These are phyloP conservation scores for Picochlorum sp. DNA, from an alignment of 139 green algal genomes.

Conservation along the genomic window DNA sequence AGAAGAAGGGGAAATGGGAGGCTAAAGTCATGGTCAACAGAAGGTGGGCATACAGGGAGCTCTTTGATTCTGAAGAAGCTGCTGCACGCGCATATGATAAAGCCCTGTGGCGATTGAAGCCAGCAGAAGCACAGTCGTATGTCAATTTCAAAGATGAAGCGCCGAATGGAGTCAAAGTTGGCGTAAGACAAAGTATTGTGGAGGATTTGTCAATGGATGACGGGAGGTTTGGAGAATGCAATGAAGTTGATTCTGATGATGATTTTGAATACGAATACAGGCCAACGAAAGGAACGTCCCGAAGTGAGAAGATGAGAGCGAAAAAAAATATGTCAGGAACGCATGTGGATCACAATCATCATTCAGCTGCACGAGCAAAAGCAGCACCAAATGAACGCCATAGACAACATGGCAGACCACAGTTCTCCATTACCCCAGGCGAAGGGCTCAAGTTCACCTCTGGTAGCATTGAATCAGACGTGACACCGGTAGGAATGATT, in stretches of 20 bases:
- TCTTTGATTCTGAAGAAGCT: constrained; percentile 55
- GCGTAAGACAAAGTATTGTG: background rate
- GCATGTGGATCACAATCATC: constrained; percentile 1
- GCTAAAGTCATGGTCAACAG: constrained; percentile 75
- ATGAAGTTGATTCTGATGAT: constrained; percentile 20
- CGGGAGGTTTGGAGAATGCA: constrained; percentile 12
- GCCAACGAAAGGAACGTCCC: constrained; percentile 9
- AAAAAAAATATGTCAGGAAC: constrained; percentile 21
- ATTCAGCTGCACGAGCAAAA: background rate
- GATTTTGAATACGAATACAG: constrained; percentile 16
- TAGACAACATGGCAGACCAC: background rate
- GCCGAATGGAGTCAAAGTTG: constrained; percentile 21
- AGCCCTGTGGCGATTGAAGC: constrained; percentile 65
- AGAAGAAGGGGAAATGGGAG: constrained; percentile 72
- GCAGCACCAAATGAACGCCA: constrained; percentile 13
- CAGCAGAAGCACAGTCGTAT: constrained; percentile 49
- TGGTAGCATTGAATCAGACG: background rate
- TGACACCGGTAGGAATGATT: background rate
- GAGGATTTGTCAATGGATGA: constrained; percentile 13
- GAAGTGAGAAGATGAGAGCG: constrained; percentile 8
- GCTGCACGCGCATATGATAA: constrained; percentile 43
- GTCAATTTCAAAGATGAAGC: constrained; percentile 62
- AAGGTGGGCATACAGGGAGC: constrained; percentile 64
- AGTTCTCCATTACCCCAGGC: constrained; percentile 2
- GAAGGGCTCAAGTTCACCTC: background rate